phyloP scores from a whole-genome alignment of 1,284 basidiomycete genomes.

The Schizophyllum commune region DNA sequence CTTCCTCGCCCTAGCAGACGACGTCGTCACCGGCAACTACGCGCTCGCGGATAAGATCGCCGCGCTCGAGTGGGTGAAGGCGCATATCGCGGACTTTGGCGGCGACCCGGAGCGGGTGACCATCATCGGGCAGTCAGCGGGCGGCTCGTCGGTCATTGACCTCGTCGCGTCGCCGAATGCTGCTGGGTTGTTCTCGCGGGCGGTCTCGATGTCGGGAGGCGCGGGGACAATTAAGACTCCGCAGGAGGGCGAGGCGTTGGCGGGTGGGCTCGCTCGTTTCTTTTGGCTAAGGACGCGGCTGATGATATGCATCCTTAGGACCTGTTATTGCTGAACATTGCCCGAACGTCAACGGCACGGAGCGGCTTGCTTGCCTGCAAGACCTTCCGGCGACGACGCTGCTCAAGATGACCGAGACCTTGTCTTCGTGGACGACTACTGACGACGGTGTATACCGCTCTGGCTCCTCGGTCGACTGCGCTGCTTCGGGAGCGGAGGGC shows the following conservation, averaged over 20 bases:
- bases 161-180: constrained; percentile 9
- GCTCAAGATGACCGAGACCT: constrained; percentile 11
- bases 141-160: constrained; percentile 24
- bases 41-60: constrained; percentile 32
- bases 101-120: constrained; percentile 21
- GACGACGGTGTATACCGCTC: constrained; percentile 11
- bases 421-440: constrained; percentile 9
- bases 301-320: constrained; percentile 3
- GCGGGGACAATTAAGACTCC: constrained; percentile 1
- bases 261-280: background rate
- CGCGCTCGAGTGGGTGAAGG: constrained; percentile 24
- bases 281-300: too few relatives aligned
- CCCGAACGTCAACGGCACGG: constrained; percentile 8
- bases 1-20: constrained; percentile 30
- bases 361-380: constrained; percentile 13
- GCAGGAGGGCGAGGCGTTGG: constrained; percentile 1
- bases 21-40: constrained; percentile 32
- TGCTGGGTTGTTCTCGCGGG: constrained; percentile 8
- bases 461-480: constrained; percentile 10
- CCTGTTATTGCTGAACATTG: constrained; percentile 10
- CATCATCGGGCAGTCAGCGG: constrained; percentile 33
- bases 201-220: constrained; percentile 10
- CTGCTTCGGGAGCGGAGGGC: constrained; percentile 9
- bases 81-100: constrained; percentile 27
- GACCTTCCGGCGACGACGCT: constrained; percentile 14